Percentiles rank a stretch among this genome's conserved stretches.
Evolutionary conservation across 257 asterid species (phyloP).

Genomic region (Penstemon davidsonii): DNA sequence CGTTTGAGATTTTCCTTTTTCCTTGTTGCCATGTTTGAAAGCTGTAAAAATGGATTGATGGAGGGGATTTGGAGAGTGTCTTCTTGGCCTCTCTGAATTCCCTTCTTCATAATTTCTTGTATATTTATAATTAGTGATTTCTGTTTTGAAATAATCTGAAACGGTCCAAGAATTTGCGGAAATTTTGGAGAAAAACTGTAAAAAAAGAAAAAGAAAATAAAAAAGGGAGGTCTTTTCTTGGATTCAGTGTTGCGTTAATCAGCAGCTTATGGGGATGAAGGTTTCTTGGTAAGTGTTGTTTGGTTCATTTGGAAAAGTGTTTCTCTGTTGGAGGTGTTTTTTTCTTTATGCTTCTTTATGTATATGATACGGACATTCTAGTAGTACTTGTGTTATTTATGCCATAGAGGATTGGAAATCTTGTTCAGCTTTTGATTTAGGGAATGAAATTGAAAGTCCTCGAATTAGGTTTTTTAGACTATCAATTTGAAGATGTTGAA

Average conservation of each 20-base stretch:
- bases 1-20: not conserved
- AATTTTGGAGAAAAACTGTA: not conserved
- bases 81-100: constrained; percentile 76
- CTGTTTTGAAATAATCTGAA: not conserved
- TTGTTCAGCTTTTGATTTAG: not conserved
- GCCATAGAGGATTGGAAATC: not conserved
- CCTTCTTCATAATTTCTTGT: constrained; percentile 28
- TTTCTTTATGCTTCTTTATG: constrained; percentile 2
- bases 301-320: constrained; percentile 2
- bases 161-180: not conserved
- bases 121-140: too few relatives aligned
- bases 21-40: constrained; percentile 48
- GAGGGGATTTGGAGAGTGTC: constrained; percentile 79
- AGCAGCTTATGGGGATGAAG: constrained; percentile 24
- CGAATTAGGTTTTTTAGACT: not conserved
- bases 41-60: constrained; percentile 58
- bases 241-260: constrained; percentile 18
- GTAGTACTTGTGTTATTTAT: not conserved
- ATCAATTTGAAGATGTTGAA: not conserved
- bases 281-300: constrained; percentile 14
- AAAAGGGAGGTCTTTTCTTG: constrained; percentile 20
- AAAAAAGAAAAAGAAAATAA: constrained; percentile 15
- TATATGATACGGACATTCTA: not conserved
- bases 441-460: not conserved
- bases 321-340: constrained; percentile 1